phyloP scores from a whole-genome alignment of 2,329 filamentous ascomycete species.

The Coniochaeta sp. region DNA sequence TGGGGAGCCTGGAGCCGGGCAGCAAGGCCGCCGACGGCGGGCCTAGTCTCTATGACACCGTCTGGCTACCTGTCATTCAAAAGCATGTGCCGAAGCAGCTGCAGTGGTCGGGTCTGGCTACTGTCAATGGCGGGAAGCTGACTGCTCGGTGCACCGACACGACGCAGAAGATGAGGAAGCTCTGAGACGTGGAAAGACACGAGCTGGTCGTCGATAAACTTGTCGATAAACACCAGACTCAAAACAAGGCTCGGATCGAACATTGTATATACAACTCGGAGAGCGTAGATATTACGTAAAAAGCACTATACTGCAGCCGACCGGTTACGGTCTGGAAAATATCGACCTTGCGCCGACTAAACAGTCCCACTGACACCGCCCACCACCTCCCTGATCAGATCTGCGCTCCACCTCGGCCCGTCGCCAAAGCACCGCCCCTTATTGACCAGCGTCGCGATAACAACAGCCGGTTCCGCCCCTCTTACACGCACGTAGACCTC shows the following conservation, averaged over 20 bases:
- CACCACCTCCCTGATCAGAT: neutral
- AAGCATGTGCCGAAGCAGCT: slow-evolving; percentile 32
- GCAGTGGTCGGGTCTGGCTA: slow-evolving; percentile 27
- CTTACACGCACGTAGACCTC: neutral
- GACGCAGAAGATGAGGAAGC: no score
- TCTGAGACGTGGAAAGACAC: no score
- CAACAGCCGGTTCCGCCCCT: neutral
- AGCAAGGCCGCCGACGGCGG: slow-evolving; percentile 33
- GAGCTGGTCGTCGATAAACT: no score
- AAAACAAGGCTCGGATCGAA: no score
- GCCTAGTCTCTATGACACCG: slow-evolving; percentile 35
- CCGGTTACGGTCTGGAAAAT: no score
- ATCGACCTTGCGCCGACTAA: no score
- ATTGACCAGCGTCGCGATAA: neutral
- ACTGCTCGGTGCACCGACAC: neutral
- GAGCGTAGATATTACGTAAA: no score
- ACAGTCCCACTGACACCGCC: no score
- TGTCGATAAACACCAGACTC: neutral
- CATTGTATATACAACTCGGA: no score
- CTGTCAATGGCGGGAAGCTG: slow-evolving; percentile 13
- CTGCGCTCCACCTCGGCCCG: neutral
- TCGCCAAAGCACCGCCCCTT: neutral
- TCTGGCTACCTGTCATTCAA: slow-evolving; percentile 36
- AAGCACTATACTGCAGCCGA: no score
- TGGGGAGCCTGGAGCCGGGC: slow-evolving; percentile 38